These are phyloP conservation scores for Aspergillus ochraceus DNA, from an alignment of 2,329 filamentous ascomycete genomes.

Conservation along the genomic window DNA sequence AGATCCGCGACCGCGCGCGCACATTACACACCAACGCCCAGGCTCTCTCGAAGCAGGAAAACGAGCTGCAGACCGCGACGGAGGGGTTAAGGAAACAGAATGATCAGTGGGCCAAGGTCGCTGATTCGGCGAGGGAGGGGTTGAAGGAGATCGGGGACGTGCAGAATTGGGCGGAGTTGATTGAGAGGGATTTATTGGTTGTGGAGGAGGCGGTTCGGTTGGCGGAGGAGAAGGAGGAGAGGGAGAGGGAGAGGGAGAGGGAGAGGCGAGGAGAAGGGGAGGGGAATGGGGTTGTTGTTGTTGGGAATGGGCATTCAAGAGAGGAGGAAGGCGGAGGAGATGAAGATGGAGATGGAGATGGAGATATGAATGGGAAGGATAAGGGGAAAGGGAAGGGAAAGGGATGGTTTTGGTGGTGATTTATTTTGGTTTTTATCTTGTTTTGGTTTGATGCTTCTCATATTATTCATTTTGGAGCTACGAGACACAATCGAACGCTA, in stretches of 20 bases:
- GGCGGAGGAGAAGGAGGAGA: constrained; percentile 30
- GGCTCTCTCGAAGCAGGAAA: constrained; percentile 58
- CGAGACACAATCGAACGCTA: too few relatives aligned
- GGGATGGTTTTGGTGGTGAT: constrained; percentile 14
- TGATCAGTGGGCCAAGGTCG: constrained; percentile 54
- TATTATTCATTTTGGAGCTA: too few relatives aligned
- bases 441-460: background rate
- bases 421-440: background rate
- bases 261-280: constrained; percentile 4
- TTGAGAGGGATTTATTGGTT: constrained; percentile 51
- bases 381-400: constrained; percentile 4
- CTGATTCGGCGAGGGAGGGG: constrained; percentile 55
- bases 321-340: constrained; percentile 8
- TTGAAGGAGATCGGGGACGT: constrained; percentile 65
- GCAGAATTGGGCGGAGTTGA: constrained; percentile 65
- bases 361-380: constrained; percentile 9
- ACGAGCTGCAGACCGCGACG: constrained; percentile 52
- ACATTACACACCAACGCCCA: constrained; percentile 58
- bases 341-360: background rate
- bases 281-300: background rate
- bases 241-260: background rate
- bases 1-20: constrained; percentile 55
- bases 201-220: constrained; percentile 44
- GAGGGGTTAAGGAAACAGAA: constrained; percentile 53
- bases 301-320: constrained; percentile 3